Base-by-base conservation (phyloP, 345 rosid genomes). In the Combretum micranthum region DNA sequence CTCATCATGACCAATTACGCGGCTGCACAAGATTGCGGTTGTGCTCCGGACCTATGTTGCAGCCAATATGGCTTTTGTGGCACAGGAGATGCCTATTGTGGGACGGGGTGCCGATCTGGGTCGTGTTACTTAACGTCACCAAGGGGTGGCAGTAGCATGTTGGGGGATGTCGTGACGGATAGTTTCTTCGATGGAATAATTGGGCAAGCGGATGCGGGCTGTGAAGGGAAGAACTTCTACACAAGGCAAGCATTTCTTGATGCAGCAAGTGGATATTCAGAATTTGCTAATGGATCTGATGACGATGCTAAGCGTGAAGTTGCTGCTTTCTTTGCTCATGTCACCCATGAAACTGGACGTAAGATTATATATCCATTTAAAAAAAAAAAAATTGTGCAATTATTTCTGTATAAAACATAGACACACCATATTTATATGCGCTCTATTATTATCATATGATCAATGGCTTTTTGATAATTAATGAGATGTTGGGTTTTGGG, bases 281-380 rank as follows among this genome's bases (percentile, higher is more conserved):
- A 64, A 20, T 89, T 89, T 42, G 97, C 87, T 58, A 68, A 66
- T 13, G 87, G 91, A 0, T 69, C 76, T 0, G 66, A 14, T 4
- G 84, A 75, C 26, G 86, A 76, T 51, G 71, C 80, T 3, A 81
- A 63, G 66, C 84, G 96, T 11, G 90, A 88, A 69, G 80, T 88
- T 20, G 96, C 96, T 3, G 80, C 90, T 5, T 84, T 82, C 71
- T 89, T 89, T 49, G 95, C 92, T 1, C 97, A 90, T 60, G 83
- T 70, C 64, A 86, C 97, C 0, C 95, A 86, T 58, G 92, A 86
- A 61, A 89, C 95, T 44, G 95, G 91, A 59, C 73, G 95, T 84
- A 82, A 80, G 85, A 47, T 50, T 50, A 23, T n/a, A 51, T 26
- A 1, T 44, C 1, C 4, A 46, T 39, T 18, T 20, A n/a, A n/a